phyloP scores from a whole-genome alignment of 306 rosid species.

The Sicyos edulis region DNA sequence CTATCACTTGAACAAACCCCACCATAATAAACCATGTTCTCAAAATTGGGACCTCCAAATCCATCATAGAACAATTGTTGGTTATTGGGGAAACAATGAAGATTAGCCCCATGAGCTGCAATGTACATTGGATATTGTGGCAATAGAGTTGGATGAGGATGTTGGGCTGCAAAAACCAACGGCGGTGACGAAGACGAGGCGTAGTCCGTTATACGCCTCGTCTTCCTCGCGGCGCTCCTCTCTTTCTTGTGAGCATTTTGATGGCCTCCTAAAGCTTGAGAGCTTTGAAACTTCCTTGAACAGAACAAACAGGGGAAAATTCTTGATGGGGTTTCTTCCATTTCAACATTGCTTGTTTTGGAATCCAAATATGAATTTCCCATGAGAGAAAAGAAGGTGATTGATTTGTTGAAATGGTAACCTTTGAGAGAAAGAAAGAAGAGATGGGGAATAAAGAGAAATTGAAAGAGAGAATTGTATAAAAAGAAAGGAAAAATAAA shows the following conservation, averaged over 20 bases:
- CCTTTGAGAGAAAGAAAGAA: neutral
- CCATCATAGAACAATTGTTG: constrained; percentile 36
- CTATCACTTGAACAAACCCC: constrained; percentile 29
- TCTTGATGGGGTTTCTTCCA: constrained; percentile 35
- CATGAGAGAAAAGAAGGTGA: too few species aligned
- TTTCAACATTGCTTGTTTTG: constrained; percentile 19
- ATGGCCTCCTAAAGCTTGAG: constrained; percentile 91
- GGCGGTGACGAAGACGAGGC: constrained; percentile 27
- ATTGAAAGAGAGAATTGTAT: neutral
- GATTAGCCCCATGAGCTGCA: constrained; percentile 46
- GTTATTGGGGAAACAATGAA: constrained; percentile 31
- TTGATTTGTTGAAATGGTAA: too few species aligned
- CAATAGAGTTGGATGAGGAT: constrained; percentile 8
- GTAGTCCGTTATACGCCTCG: constrained; percentile 37
- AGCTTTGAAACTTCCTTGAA: constrained; percentile 68
- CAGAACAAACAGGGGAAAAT: constrained; percentile 68
- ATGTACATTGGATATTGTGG: constrained; percentile 38
- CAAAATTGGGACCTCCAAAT: constrained; percentile 41
- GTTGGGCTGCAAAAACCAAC: constrained; percentile 41
- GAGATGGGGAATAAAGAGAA: neutral
- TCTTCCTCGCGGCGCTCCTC: constrained; percentile 63
- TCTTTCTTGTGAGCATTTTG: constrained; percentile 91
- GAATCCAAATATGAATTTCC: neutral
- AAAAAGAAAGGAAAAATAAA: neutral
- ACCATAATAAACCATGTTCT: constrained; percentile 31